Percentiles rank a stretch among this genome's conserved stretches.
phyloP scores from a whole-genome alignment of 257 asterid genomes.

The Przewalskia tangutica region DNA sequence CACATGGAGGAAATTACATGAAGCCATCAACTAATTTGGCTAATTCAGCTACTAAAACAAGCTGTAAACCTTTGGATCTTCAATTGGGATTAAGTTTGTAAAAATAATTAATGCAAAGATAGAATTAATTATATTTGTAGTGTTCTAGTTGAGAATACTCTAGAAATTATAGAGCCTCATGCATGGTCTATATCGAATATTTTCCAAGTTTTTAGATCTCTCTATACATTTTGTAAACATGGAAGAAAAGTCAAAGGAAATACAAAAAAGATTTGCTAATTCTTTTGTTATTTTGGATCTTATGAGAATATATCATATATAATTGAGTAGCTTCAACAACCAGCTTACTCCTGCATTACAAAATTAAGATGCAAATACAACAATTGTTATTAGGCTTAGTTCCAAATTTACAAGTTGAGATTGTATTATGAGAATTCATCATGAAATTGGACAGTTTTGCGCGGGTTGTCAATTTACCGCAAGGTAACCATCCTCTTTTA shows the following conservation, averaged over 20 bases:
- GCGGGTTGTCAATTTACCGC: not conserved
- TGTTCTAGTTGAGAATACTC: not conserved
- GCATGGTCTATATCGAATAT: not conserved
- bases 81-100: constrained; percentile 62
- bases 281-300: not conserved
- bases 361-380: not conserved
- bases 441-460: not conserved
- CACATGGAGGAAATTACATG: constrained; percentile 17
- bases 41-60: constrained; percentile 20
- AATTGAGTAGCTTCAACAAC: not conserved
- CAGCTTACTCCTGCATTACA: not conserved
- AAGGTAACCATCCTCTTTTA: not conserved
- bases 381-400: not conserved
- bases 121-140: not conserved
- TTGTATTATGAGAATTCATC: not conserved
- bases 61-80: constrained; percentile 52
- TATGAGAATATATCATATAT: not conserved
- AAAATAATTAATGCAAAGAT: constrained; percentile 12
- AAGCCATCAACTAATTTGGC: constrained; percentile 17
- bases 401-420: not conserved
- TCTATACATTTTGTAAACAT: not conserved
- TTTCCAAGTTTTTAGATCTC: not conserved
- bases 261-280: not conserved
- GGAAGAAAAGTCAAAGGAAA: not conserved
- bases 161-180: not conserved